Evolutionary conservation across 768 basidiomycete species (phyloP), one percentile per base, ranked within the genome.

Genomic region (Termitomyces sp.): DNA sequence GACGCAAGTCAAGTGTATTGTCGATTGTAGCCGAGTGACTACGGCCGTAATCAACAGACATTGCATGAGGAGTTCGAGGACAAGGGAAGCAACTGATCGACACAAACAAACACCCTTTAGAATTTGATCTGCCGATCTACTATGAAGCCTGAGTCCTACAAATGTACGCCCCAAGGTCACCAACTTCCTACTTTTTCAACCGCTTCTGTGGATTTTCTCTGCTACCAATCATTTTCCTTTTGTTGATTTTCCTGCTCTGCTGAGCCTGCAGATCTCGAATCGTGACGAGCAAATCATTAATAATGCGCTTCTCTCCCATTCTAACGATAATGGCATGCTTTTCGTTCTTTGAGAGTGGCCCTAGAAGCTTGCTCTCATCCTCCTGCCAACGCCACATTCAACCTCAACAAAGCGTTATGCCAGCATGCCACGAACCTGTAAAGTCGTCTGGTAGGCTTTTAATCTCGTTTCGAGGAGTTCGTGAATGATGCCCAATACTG

Each of bases 231-330:
- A 56, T 42, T 60, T 61, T 63, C 51, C 63, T 68, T 42, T 62
- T 60, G 33, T 49, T 61, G 27, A 27, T 54, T 37, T 56, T 57
- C 18, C 58, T 37, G 15, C 39, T 55, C 27, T 50, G 55, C 27
- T 55, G 54, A 20, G 30, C 48, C 24, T 57, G 59, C 1, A 61
- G 39, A 15, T 47, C 58, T 20, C 61, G 54, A 30, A 75, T 34
- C 51, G 67, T 70, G 16, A 63, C 56, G 33, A 73, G 54, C n/a
- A 63, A 57, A 8, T 63, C 67, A 8, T 63, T 56, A 55, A 95
- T 66, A 13, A 94, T 85, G 24, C 80, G 73, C 73, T 93, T 93
- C 75, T 95, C 93, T 4, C 91, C 90, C 11, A 91, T 68, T 37
- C 93, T 80, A 13, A 94, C 91, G 48, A 89, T 73, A 8, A 87